phyloP scores from a whole-genome alignment of 2,329 filamentous ascomycete species.

The Fusarium circinatum region DNA sequence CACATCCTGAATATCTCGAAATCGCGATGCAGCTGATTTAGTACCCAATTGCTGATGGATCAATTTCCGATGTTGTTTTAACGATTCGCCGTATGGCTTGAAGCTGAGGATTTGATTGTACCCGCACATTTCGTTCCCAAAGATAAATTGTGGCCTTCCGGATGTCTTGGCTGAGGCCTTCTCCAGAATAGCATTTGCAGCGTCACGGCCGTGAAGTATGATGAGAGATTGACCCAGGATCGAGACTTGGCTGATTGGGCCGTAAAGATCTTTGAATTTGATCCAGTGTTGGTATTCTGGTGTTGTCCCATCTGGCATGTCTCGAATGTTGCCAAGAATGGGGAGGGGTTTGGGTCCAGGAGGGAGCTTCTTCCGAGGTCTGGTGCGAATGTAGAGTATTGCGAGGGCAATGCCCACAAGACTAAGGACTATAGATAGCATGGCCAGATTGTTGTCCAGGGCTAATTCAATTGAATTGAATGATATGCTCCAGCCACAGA shows the following conservation, averaged over 20 bases:
- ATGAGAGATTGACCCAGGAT: conserved; percentile 52
- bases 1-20: neutral
- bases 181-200: conserved; percentile 38
- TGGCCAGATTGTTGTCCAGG: fast-evolving
- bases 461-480: fast-evolving
- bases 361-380: conserved; percentile 40
- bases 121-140: conserved; percentile 9
- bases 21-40: neutral
- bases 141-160: conserved; percentile 35
- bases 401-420: fast-evolving
- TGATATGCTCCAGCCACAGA: neutral
- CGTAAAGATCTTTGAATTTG: conserved; percentile 51
- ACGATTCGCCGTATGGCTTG: neutral
- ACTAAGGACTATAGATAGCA: fast-evolving
- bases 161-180: conserved; percentile 46
- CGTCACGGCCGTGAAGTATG: conserved; percentile 30
- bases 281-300: conserved; percentile 53
- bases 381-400: neutral
- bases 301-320: conserved; percentile 53
- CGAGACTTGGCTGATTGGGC: conserved; percentile 51
- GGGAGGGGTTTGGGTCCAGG: conserved; percentile 60
- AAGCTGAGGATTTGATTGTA: neutral
- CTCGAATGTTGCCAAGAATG: conserved; percentile 59
- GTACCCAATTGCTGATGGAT: conserved; percentile 1
- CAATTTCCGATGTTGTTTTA: neutral